phyloP scores from a whole-genome alignment of 306 rosid species.

The Cicer yamashitae region DNA sequence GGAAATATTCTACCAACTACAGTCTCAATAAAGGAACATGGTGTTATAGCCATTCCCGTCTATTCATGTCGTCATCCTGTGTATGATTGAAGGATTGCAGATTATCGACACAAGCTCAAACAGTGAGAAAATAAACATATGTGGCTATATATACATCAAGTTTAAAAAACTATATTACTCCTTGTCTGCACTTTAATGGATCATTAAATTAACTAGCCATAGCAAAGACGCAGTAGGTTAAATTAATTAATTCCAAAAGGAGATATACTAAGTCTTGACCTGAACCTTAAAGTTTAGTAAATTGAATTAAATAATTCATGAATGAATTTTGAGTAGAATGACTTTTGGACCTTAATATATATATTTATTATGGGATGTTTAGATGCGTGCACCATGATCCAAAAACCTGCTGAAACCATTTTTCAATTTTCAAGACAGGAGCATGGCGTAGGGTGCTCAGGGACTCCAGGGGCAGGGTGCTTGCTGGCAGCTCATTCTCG shows the following conservation, averaged over 20 bases:
- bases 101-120: background rate
- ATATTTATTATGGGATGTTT: too few species aligned
- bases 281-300: too few species aligned
- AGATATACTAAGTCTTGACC: too few species aligned
- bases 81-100: slow-evolving; percentile 5
- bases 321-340: too few species aligned
- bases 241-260: background rate
- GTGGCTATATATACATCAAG: background rate
- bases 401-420: too few species aligned
- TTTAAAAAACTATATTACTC: background rate
- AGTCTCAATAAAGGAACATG: slow-evolving; percentile 16
- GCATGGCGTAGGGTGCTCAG: too few species aligned
- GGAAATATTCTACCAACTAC: slow-evolving; percentile 38
- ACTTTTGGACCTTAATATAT: too few species aligned
- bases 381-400: too few species aligned
- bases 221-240: background rate
- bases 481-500: too few species aligned
- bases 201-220: background rate
- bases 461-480: too few species aligned
- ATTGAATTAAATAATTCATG: too few species aligned
- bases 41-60: background rate
- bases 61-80: background rate
- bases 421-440: too few species aligned
- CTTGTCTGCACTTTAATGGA: background rate
- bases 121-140: background rate